Conservation (phyloP, 2,329 filamentous ascomycete species). For the Fusarium praegraminearum region DNA sequence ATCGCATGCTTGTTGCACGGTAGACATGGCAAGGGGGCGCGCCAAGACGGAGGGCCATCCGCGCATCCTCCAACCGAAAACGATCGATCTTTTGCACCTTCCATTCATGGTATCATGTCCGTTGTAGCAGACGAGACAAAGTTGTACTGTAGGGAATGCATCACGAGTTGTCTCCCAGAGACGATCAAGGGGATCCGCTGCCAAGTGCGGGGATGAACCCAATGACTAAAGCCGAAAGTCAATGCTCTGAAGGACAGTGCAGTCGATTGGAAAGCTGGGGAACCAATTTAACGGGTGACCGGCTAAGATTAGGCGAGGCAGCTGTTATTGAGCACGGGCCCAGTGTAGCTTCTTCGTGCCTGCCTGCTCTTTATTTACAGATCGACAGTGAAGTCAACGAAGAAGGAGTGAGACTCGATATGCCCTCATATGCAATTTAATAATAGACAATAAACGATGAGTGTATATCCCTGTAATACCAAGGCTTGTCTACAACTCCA, state of each 20-base stretch:
- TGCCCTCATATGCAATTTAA: background rate
- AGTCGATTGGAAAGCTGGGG: conserved; percentile 1
- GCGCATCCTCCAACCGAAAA: conserved; percentile 10
- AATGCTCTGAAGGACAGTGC: background rate
- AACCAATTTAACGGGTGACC: background rate
- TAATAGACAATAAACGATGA: background rate
- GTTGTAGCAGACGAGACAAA: conserved; percentile 11
- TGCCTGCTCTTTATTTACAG: conserved; percentile 6
- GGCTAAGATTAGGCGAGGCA: background rate
- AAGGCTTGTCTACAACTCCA: background rate
- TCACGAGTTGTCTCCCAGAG: conserved; percentile 26
- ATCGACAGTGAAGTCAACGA: background rate
- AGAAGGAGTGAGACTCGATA: background rate
- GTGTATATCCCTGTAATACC: background rate
- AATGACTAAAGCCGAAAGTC: background rate
- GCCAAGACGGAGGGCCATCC: conserved; percentile 33
- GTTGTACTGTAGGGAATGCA: background rate
- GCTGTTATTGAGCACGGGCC: background rate
- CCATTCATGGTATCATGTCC: conserved; percentile 39
- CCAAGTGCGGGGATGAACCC: conserved; percentile 37
- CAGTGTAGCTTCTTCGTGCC: background rate
- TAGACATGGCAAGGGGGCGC: background rate
- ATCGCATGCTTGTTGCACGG: background rate
- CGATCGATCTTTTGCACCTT: conserved; percentile 41
- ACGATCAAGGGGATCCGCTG: conserved; percentile 8